Evolutionary conservation across 305 asterid species (phyloP).

Genomic region (Fraxinus albicans): DNA sequence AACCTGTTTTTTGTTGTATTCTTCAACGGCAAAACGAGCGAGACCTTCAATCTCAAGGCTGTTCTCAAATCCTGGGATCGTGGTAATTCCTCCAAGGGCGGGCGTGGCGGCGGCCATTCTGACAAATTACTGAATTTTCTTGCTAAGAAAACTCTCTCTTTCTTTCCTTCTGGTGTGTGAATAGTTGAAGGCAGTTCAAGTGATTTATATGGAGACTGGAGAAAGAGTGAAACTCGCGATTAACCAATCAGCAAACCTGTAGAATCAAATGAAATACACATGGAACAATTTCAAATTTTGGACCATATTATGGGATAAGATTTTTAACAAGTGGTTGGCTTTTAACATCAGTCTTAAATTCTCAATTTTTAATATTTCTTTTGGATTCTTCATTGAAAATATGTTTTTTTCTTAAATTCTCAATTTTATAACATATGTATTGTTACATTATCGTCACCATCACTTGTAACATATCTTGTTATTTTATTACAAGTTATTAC

Average conservation of each 20-base stretch:
- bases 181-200: background rate
- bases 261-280: background rate
- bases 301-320: too few relatives aligned
- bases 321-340: too few relatives aligned
- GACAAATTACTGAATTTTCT: background rate
- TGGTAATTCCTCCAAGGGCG: conserved; percentile 40
- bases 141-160: background rate
- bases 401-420: too few relatives aligned
- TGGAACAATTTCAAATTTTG: background rate
- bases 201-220: background rate
- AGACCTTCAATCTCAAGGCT: conserved; percentile 61
- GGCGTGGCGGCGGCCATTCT: conserved; percentile 50
- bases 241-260: background rate
- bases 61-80: conserved; percentile 30
- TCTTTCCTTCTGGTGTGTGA: background rate
- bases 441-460: too few relatives aligned
- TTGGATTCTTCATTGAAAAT: too few relatives aligned
- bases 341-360: too few relatives aligned
- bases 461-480: too few relatives aligned
- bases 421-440: too few relatives aligned
- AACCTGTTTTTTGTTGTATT: conserved; percentile 77
- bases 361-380: too few relatives aligned
- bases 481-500: too few relatives aligned
- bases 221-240: background rate
- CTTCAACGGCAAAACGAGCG: conserved; percentile 78